Base-by-base conservation (phyloP, 1,284 basidiomycete species). In the Ceratobasidium sp. region DNA sequence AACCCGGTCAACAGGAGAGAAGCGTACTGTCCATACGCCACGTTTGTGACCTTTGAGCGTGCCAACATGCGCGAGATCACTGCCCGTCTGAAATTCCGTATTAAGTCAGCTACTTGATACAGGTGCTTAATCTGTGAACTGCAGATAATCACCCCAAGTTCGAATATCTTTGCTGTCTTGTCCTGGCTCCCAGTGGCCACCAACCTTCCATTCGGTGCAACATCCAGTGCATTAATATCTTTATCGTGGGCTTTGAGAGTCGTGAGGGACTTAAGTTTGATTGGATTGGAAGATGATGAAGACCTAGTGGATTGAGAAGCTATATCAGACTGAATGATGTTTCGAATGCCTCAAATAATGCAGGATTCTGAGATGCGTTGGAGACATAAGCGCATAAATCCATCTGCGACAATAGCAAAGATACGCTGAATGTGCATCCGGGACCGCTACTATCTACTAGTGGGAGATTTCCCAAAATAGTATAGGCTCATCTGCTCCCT, bases 151-250 rank as follows among this genome's bases (percentile, higher is more conserved):
- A 73, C 69, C 42, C 89, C 87, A 67, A 99, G 90, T 76, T 90
- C 88, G 83, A 93, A 99, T 11, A 99, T 85, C 82, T 98, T 99
- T 76, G 94, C 95, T 8, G 95, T 95, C 77, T 93, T 92, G 84
- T 99, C 98, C 84, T 99, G 98, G 20, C 96, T 98, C 23, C 96
- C 98, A 0, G 97, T 97, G 23, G 92, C 96, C 56, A 99, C 89
- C 78, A 97, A 85, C 75, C 88, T 88, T 83, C 98, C 94, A 82
- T 98, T 96, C 2, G 96, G 96, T 17, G 97, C 88, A 31, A 99
- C 87, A 83, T 99, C 98, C 53, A 99, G 88, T 63, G 96, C 91
- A 84, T 99, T 99, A 85, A 99, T 99, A 84, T 99, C 98, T 85
- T 99, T 99, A 76, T 99, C 98, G 84, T 99, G 97, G 15, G 96